phyloP scores from a whole-genome alignment of 1,284 basidiomycete species.

The Marasmius tenuissimus region DNA sequence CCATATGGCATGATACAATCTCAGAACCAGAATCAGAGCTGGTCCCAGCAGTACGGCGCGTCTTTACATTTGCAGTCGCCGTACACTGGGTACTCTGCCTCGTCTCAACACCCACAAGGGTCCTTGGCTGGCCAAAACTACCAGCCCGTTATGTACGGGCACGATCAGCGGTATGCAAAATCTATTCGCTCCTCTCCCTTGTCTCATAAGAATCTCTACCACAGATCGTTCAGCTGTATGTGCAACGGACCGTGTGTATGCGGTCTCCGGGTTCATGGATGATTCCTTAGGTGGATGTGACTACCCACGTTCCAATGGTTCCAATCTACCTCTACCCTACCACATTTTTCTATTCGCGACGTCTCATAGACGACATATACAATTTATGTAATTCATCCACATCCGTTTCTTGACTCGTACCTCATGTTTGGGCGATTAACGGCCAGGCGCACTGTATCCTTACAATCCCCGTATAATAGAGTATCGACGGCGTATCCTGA shows the following conservation, averaged over 20 bases:
- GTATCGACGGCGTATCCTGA: too few relatives aligned
- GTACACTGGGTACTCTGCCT: not conserved
- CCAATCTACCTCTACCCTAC: not conserved
- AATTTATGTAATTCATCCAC: not conserved
- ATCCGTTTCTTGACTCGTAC: not conserved
- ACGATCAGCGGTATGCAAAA: not conserved
- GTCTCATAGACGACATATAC: too few relatives aligned
- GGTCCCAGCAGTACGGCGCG: not conserved
- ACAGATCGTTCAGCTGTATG: not conserved
- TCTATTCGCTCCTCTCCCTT: too few relatives aligned
- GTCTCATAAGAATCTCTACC: too few relatives aligned
- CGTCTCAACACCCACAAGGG: not conserved
- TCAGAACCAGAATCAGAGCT: not conserved
- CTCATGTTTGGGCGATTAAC: too few relatives aligned
- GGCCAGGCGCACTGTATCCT: too few relatives aligned
- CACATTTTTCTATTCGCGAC: not conserved
- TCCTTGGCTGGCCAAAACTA: not conserved
- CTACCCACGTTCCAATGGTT: not conserved
- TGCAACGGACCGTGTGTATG: not conserved
- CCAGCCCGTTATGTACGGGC: not conserved
- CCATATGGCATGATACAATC: not conserved
- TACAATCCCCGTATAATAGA: too few relatives aligned
- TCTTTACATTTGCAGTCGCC: not conserved
- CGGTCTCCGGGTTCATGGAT: not conserved
- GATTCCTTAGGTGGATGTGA: not conserved